These are phyloP conservation scores for Eurotiales sp. DNA, from an alignment of 2,329 filamentous ascomycete species.

Conservation along the genomic window DNA sequence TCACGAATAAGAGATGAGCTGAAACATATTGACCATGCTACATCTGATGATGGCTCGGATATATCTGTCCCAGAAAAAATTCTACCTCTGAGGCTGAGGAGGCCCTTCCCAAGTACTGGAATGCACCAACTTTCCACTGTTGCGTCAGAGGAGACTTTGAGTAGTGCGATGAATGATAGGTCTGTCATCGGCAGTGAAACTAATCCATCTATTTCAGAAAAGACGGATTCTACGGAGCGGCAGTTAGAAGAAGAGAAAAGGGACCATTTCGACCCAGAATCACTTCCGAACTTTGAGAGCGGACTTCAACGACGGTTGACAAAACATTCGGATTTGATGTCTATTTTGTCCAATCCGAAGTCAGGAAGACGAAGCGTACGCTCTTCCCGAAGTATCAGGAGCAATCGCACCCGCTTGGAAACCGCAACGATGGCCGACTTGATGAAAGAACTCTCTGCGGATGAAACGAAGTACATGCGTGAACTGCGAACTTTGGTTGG, in stretches of 20 bases:
- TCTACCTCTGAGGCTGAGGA: slow-evolving; percentile 39
- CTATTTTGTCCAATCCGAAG: slow-evolving; percentile 69
- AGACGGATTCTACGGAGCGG: neutral
- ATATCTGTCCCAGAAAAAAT: slow-evolving; percentile 35
- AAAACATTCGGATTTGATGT: slow-evolving; percentile 90
- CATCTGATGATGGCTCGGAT: slow-evolving; percentile 35
- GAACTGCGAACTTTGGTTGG: slow-evolving; percentile 92
- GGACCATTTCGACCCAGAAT: slow-evolving; percentile 44
- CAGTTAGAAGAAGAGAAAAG: slow-evolving; percentile 32
- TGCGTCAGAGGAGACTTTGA: slow-evolving; percentile 53
- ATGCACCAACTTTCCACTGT: slow-evolving; percentile 55
- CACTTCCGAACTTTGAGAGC: slow-evolving; percentile 43
- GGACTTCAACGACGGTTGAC: slow-evolving; percentile 71
- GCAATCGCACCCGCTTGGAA: slow-evolving; percentile 62
- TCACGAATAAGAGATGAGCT: neutral
- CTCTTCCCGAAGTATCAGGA: slow-evolving; percentile 74
- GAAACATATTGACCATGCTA: slow-evolving; percentile 16
- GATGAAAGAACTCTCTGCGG: slow-evolving; percentile 72
- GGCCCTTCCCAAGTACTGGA: slow-evolving; percentile 52
- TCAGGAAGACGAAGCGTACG: slow-evolving; percentile 65
- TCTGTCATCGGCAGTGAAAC: slow-evolving; percentile 18
- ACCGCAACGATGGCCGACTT: slow-evolving; percentile 71
- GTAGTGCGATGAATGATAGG: slow-evolving; percentile 29
- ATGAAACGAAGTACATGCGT: slow-evolving; percentile 82
- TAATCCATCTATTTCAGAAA: slow-evolving; percentile 24